Conservation (phyloP, 495 filamentous ascomycete genomes). For the Chaetomium tenue region DNA sequence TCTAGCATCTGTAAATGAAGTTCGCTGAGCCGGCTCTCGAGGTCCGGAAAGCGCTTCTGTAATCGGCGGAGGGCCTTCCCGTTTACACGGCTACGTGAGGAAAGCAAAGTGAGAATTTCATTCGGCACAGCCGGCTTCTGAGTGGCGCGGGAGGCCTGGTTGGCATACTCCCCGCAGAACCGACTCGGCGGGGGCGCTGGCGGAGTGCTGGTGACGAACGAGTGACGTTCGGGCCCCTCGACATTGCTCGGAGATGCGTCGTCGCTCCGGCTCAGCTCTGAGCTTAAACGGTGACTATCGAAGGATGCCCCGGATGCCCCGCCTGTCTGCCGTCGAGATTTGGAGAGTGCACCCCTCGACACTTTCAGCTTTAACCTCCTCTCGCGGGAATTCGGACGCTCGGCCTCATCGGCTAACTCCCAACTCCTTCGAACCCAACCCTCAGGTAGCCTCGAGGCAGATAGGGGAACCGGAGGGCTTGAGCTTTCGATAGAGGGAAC, state of each 20-base stretch:
- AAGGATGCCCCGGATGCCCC: background rate
- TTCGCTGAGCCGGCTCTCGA: slow-evolving; percentile 26
- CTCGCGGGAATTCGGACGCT: slow-evolving; percentile 1
- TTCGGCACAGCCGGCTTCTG: slow-evolving; percentile 4
- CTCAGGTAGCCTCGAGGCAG: background rate
- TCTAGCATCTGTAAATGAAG: slow-evolving; percentile 15
- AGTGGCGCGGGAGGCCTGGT: background rate
- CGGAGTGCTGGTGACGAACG: slow-evolving; percentile 3
- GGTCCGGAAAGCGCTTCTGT: slow-evolving; percentile 29
- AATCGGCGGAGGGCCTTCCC: slow-evolving; percentile 21
- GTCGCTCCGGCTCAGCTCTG: background rate
- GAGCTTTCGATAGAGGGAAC: background rate
- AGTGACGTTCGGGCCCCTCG: background rate
- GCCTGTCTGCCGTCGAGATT: background rate
- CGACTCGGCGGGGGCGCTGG: slow-evolving; percentile 1
- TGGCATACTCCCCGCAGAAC: background rate
- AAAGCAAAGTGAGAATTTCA: slow-evolving; percentile 20
- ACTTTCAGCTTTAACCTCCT: slow-evolving; percentile 29
- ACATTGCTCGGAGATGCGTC: no score
- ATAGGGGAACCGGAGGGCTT: background rate
- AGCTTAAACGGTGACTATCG: background rate
- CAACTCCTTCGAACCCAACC: background rate
- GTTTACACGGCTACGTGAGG: slow-evolving; percentile 18
- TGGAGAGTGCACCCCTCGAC: slow-evolving; percentile 31
- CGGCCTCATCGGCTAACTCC: background rate